Evolutionary conservation across 192 early-diverging fungal species (phyloP).

Genomic region (Coemansia sp.): DNA sequence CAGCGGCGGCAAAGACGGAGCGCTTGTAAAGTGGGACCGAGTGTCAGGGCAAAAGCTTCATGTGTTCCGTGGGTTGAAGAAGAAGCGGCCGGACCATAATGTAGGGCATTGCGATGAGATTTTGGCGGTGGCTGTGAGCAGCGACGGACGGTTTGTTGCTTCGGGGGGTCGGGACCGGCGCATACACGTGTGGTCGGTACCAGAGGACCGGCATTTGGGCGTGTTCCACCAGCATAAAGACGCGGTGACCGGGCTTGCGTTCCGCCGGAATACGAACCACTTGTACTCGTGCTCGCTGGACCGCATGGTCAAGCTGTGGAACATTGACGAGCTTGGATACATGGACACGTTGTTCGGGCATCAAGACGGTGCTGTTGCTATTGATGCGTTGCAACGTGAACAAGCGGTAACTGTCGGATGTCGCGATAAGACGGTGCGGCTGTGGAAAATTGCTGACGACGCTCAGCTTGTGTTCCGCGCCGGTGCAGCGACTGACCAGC

Average conservation of each 20-base stretch:
- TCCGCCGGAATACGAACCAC: conserved; percentile 69
- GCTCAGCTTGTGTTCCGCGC: conserved; percentile 89
- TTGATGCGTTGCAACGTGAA: conserved; percentile 83
- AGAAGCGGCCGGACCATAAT: conserved; percentile 47
- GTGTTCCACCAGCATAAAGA: conserved; percentile 92
- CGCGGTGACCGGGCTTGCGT: conserved; percentile 77
- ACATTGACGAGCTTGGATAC: conserved; percentile 85
- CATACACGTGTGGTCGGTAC: conserved; percentile 89
- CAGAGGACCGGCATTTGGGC: conserved; percentile 66
- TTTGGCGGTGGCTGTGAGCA: conserved; percentile 66
- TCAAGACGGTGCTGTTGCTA: conserved; percentile 81
- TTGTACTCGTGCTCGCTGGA: conserved; percentile 89
- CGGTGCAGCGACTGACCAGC: conserved; percentile 56
- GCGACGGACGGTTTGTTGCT: conserved; percentile 68
- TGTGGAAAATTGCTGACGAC: conserved; percentile 97
- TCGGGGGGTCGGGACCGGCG: conserved; percentile 87
- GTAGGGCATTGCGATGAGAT: conserved; percentile 75
- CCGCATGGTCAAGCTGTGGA: conserved; percentile 96
- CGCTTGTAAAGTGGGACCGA: conserved; percentile 83
- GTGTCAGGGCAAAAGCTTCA: conserved; percentile 66
- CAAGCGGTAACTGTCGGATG: conserved; percentile 87
- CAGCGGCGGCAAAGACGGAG: conserved; percentile 88
- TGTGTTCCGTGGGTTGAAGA: conserved; percentile 67
- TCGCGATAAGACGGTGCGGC: conserved; percentile 82
- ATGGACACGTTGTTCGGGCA: conserved; percentile 98